Evolutionary conservation across 2,329 filamentous ascomycete genomes (phyloP), one percentile per base, ranked within the genome.

Genomic region (Xylariaceae sp.): DNA sequence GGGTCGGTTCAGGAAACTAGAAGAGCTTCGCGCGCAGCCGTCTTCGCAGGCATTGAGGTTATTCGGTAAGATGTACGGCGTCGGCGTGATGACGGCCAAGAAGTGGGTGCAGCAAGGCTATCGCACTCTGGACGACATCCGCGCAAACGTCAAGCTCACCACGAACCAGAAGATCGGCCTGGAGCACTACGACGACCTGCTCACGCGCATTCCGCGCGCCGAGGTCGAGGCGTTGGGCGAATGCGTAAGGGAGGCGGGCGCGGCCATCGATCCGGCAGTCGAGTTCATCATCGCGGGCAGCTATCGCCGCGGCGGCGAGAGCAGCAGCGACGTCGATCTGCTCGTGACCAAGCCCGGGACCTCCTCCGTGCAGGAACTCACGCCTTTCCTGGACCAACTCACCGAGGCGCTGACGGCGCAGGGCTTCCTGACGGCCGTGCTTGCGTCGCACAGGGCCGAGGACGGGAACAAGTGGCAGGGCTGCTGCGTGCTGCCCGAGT

Each of bases 381-480:
- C 81, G 1, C 78, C 78, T 0, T 80, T 91, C 53, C 77, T 94
- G 18, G 77, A 85, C 7, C 73, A 71, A 2, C 80, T 97, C 5
- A 78, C 96, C 0, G 78, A 79, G 0, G 71, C 74, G 0, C 80
- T 97, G 7, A 84, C 83, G 47, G 67, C 73, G 1, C 71, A 77
- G 4, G 80, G 77, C 0, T 95, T 96, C 67, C 78, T 97, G 3
- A 87, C 88, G 54, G 85, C 81, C 1, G 80, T 82, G 1, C 80
- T 97, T 7, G 87, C 90, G 80, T 82, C 5, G 76, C 81, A 35
- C 69, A 63, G 66, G 37, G 76, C 75, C 6, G 75, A 75, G n/a
- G 73, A 83, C 18, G 88, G 88, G 0, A 88, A 86, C 23, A 95
- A 94, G 75, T 97, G 91, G 90, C 90, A 95, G 65, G 92, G 93